Evolutionary conservation across 352 stramenopile species (phyloP).

Genomic region (Phytophthora multivora): DNA sequence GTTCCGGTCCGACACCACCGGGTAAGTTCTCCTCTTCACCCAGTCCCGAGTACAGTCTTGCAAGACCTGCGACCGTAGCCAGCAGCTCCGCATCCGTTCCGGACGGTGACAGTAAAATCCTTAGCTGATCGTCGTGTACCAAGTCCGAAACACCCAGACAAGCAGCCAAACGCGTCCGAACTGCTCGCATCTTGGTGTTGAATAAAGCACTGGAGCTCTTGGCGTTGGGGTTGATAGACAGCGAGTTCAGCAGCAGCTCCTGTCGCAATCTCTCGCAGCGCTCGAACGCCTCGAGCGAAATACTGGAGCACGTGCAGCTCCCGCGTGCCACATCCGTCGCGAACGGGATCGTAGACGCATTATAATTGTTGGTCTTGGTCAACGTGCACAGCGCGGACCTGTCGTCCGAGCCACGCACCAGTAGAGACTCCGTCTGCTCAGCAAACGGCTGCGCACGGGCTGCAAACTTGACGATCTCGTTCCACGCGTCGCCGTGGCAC

Average conservation of each 20-base stretch:
- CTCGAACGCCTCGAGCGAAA: slow-evolving; percentile 67
- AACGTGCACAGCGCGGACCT: slow-evolving; percentile 73
- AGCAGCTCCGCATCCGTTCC: slow-evolving; percentile 88
- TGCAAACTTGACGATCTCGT: slow-evolving; percentile 81
- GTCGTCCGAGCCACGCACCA: slow-evolving; percentile 87
- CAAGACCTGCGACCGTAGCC: slow-evolving; percentile 70
- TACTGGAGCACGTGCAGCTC: slow-evolving; percentile 88
- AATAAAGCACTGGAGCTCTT: slow-evolving; percentile 70
- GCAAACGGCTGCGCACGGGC: slow-evolving; percentile 76
- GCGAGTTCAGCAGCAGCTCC: slow-evolving; percentile 75
- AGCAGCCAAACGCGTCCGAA: slow-evolving; percentile 59
- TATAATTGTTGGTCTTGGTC: slow-evolving; percentile 90
- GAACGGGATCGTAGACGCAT: slow-evolving; percentile 78
- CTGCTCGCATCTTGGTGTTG: slow-evolving; percentile 63
- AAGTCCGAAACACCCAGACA: slow-evolving; percentile 62
- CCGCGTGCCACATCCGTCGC: slow-evolving; percentile 70
- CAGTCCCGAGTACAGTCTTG: slow-evolving; percentile 61
- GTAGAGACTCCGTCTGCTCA: slow-evolving; percentile 83
- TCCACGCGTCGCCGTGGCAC: slow-evolving; percentile 74
- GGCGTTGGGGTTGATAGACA: slow-evolving; percentile 85
- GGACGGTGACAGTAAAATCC: slow-evolving; percentile 79
- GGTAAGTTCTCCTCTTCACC: slow-evolving; percentile 30
- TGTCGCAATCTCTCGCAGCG: slow-evolving; percentile 71
- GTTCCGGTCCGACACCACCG: slow-evolving; percentile 26
- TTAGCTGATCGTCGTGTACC: slow-evolving; percentile 55